A percentile compares a stretch with the other conserved stretches of the same genome.
Conservation (phyloP, 2,329 filamentous ascomycete species). For the Botryotinia globosa region DNA sequence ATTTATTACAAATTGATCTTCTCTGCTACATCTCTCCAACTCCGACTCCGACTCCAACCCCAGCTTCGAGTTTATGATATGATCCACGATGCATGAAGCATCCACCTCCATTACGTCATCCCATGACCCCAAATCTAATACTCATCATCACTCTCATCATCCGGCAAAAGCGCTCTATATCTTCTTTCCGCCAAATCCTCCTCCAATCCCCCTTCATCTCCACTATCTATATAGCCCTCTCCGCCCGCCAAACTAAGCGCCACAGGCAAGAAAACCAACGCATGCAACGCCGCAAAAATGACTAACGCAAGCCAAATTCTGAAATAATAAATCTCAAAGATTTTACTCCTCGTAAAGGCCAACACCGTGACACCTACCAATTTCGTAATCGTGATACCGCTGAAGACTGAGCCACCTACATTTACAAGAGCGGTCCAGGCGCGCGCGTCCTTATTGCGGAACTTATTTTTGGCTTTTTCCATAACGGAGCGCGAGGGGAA, state of each 20-base stretch:
- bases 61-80: background rate
- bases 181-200: slow-evolving; percentile 79
- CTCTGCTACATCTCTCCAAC: background rate
- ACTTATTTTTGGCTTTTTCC: slow-evolving; percentile 73
- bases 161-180: slow-evolving; percentile 73
- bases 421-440: slow-evolving; percentile 94
- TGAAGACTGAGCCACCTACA: slow-evolving; percentile 91
- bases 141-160: slow-evolving; percentile 64
- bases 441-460: slow-evolving; percentile 78
- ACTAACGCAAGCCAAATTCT: slow-evolving; percentile 92
- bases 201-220: slow-evolving; percentile 82
- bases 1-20: background rate
- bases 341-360: slow-evolving; percentile 94
- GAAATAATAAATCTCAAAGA: slow-evolving; percentile 99
- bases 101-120: no score
- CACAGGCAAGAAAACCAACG: slow-evolving; percentile 87
- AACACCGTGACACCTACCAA: slow-evolving; percentile 87
- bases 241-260: slow-evolving; percentile 83
- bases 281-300: slow-evolving; percentile 82
- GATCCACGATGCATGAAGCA: background rate
- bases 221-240: slow-evolving; percentile 81
- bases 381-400: slow-evolving; percentile 94
- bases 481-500: slow-evolving; percentile 83
- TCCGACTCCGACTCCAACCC: background rate
- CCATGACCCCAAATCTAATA: slow-evolving; percentile 16